Percentiles rank a stretch among this genome's conserved stretches.
Conservation (phyloP, 176 grass and related monocot species). For the Coix lacrymajobi region DNA sequence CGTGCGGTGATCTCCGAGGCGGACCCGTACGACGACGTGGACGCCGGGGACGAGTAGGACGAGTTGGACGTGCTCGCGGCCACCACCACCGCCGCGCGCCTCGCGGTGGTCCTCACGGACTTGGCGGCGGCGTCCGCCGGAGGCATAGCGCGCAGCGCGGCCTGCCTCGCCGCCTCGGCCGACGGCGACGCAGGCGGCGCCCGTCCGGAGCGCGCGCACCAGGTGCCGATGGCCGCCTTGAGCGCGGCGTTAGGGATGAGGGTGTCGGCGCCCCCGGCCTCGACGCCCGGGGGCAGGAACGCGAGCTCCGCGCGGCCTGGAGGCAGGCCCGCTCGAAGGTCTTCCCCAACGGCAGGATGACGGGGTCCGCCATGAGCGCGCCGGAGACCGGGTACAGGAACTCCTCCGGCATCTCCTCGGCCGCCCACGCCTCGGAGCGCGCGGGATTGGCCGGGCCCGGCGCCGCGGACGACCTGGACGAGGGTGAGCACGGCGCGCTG, state of each 20-base stretch:
- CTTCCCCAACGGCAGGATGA: constrained; percentile 50
- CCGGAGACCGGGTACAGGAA: constrained; percentile 53
- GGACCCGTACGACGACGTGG: constrained; percentile 28
- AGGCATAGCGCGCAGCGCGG: constrained; percentile 23
- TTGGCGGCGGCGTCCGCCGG: background rate
- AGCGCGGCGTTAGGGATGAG: no score
- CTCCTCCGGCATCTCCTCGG: constrained; percentile 35
- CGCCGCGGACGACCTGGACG: background rate
- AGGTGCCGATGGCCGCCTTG: constrained; percentile 53
- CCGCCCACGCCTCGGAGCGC: background rate
- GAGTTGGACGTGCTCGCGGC: constrained; percentile 20
- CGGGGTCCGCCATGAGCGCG: constrained; percentile 60
- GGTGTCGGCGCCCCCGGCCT: no score
- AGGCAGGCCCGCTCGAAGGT: constrained; percentile 73
- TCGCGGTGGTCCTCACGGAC: constrained; percentile 27
- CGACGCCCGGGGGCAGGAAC: no score
- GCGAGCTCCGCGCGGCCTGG: no score
- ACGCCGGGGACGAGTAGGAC: constrained; percentile 34
- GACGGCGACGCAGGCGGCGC: constrained; percentile 22
- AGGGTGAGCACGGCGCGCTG: constrained; percentile 16
- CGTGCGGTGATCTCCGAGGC: constrained; percentile 29
- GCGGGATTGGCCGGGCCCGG: no score
- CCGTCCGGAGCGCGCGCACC: constrained; percentile 47
- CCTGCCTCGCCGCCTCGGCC: constrained; percentile 15
- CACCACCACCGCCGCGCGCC: background rate